Evolutionary conservation across 495 filamentous ascomycete species (phyloP).

Genomic region (Viridothelium virens): DNA sequence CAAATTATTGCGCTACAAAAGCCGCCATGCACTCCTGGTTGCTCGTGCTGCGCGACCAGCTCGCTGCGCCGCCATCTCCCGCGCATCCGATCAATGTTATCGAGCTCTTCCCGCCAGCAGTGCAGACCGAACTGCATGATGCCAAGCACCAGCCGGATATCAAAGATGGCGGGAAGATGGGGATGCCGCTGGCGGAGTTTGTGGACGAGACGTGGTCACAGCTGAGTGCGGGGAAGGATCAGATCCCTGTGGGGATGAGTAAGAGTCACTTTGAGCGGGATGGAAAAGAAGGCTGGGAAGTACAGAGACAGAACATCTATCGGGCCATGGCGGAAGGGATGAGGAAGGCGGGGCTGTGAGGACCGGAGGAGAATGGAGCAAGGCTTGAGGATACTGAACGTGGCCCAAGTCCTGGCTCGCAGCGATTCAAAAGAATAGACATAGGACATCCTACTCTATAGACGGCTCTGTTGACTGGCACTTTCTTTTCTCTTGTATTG

Average conservation of each 20-base stretch:
- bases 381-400: too few species aligned
- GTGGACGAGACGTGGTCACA: constrained; percentile 48
- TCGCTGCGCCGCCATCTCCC: constrained; percentile 33
- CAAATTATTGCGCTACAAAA: constrained; percentile 53
- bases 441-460: too few species aligned
- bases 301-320: not conserved
- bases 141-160: constrained; percentile 38
- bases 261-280: not conserved
- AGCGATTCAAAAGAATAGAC: too few species aligned
- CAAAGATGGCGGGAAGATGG: constrained; percentile 40
- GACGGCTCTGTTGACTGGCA: too few species aligned
- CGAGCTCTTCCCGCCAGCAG: constrained; percentile 59
- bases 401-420: too few species aligned
- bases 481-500: too few species aligned
- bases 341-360: not conserved
- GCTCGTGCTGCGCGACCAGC: constrained; percentile 52
- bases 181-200: constrained; percentile 57
- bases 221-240: constrained; percentile 26
- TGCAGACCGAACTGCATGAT: constrained; percentile 57
- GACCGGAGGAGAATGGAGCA: too few species aligned
- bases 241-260: not conserved
- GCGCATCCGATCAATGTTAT: constrained; percentile 46
- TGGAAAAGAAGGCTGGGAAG: not conserved
- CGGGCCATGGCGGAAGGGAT: not conserved
- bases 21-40: constrained; percentile 51